Conservation (phyloP, 2,329 filamentous ascomycete species). For the Tolypocladium capitatum region DNA sequence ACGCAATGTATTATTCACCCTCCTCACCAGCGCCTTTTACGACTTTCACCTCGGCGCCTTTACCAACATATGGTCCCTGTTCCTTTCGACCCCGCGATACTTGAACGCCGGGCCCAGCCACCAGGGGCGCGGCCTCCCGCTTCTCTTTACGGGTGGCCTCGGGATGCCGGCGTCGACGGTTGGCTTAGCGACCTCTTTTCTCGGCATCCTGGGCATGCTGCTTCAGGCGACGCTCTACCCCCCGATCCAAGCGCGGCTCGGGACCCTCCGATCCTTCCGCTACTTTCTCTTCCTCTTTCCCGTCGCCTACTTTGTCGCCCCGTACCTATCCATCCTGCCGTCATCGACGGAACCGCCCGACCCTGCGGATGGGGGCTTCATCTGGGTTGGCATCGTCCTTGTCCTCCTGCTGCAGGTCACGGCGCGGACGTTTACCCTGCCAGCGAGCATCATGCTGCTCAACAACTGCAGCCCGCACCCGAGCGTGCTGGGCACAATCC, state of each 20-base stretch:
- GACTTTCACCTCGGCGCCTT: constrained; percentile 64
- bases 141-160: constrained; percentile 60
- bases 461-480: constrained; percentile 36
- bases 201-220: constrained; percentile 62
- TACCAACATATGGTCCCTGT: constrained; percentile 63
- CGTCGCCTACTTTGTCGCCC: constrained; percentile 53
- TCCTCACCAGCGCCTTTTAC: constrained; percentile 54
- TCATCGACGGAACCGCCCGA: constrained; percentile 32
- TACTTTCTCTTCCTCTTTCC: constrained; percentile 59
- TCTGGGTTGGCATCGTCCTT: constrained; percentile 52
- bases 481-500: constrained; percentile 31
- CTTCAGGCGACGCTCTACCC: constrained; percentile 53
- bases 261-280: constrained; percentile 55
- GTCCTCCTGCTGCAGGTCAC: constrained; percentile 54
- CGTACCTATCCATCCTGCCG: constrained; percentile 58
- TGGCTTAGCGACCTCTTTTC: constrained; percentile 63
- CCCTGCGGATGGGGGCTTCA: constrained; percentile 35
- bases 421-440: constrained; percentile 49
- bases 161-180: constrained; percentile 58
- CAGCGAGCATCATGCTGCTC: constrained; percentile 31
- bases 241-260: constrained; percentile 50
- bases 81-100: constrained; percentile 55
- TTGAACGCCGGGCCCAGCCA: constrained; percentile 27
- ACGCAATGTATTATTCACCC: constrained; percentile 37
- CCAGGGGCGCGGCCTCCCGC: constrained; percentile 28